A percentile compares a stretch with the other conserved stretches of the same genome.
phyloP scores from a whole-genome alignment of 768 basidiomycete species.

The Trametes elegans region DNA sequence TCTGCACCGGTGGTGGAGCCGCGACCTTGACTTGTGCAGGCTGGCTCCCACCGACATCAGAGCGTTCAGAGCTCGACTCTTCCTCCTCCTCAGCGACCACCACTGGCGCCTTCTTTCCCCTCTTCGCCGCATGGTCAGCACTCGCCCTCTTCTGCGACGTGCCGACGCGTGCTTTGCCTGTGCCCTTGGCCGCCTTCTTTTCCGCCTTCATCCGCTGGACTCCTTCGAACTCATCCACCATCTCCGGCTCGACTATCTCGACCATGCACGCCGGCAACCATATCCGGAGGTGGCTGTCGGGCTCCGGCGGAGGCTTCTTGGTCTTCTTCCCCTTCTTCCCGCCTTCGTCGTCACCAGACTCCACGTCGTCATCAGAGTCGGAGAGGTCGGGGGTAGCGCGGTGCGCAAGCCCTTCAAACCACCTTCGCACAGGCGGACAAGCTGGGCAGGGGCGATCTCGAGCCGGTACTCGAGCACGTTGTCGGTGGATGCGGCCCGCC shows the following conservation, averaged over 20 bases:
- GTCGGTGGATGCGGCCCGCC: conserved; percentile 72
- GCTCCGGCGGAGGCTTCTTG: conserved; percentile 46
- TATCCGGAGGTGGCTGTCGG: conserved; percentile 55
- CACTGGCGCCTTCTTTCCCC: neutral
- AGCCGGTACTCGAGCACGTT: conserved; percentile 75
- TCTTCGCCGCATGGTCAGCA: too few relatives aligned
- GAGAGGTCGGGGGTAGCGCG: conserved; percentile 25
- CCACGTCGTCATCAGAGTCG: conserved; percentile 37
- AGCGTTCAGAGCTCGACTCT: neutral
- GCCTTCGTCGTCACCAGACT: conserved; percentile 43
- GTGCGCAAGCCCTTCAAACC: conserved; percentile 65
- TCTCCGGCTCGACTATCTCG: conserved; percentile 56
- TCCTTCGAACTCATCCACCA: conserved; percentile 63
- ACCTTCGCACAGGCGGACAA: conserved; percentile 62
- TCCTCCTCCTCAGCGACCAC: conserved; percentile 5
- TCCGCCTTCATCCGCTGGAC: conserved; percentile 43
- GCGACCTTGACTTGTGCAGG: neutral
- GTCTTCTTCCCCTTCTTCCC: conserved; percentile 34
- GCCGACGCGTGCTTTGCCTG: neutral
- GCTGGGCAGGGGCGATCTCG: conserved; percentile 64
- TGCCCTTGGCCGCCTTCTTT: conserved; percentile 48
- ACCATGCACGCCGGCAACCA: conserved; percentile 89
- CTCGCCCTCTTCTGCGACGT: conserved; percentile 4
- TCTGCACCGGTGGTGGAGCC: neutral
- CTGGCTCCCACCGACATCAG: neutral